These are phyloP conservation scores for Senna siamea DNA, from an alignment of 306 rosid species.

Conservation along the genomic window DNA sequence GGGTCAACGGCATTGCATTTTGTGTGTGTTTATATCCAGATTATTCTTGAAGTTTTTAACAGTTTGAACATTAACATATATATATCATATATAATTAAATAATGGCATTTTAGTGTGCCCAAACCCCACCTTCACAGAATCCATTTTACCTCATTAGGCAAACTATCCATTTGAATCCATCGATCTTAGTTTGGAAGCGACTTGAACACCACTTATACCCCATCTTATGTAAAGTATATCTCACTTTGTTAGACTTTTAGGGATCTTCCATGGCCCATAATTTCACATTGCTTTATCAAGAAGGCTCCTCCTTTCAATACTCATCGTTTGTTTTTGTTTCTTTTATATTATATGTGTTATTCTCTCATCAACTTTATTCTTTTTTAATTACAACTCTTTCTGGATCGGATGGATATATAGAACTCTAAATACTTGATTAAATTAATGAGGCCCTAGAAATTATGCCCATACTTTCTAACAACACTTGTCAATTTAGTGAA, in stretches of 20 bases:
- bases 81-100: neutral
- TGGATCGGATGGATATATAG: slow-evolving; percentile 16
- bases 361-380: slow-evolving; percentile 1
- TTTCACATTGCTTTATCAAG: slow-evolving; percentile 33
- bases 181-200: slow-evolving; percentile 40
- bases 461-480: no score
- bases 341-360: slow-evolving; percentile 3
- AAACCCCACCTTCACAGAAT: slow-evolving; percentile 26
- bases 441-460: neutral
- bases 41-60: slow-evolving; percentile 10
- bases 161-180: slow-evolving; percentile 28
- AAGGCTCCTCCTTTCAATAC: slow-evolving; percentile 8
- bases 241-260: slow-evolving; percentile 22
- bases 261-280: slow-evolving; percentile 45
- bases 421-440: neutral
- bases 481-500: no score
- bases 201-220: slow-evolving; percentile 36
- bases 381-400: slow-evolving; percentile 18
- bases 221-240: slow-evolving; percentile 38
- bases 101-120: neutral
- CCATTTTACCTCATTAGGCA: slow-evolving; percentile 34
- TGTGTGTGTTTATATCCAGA: no score
- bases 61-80: neutral
- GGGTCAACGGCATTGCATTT: slow-evolving; percentile 47
- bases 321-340: slow-evolving; percentile 31